phyloP scores from a whole-genome alignment of 768 basidiomycete genomes.

The Lactifluus pinguis region DNA sequence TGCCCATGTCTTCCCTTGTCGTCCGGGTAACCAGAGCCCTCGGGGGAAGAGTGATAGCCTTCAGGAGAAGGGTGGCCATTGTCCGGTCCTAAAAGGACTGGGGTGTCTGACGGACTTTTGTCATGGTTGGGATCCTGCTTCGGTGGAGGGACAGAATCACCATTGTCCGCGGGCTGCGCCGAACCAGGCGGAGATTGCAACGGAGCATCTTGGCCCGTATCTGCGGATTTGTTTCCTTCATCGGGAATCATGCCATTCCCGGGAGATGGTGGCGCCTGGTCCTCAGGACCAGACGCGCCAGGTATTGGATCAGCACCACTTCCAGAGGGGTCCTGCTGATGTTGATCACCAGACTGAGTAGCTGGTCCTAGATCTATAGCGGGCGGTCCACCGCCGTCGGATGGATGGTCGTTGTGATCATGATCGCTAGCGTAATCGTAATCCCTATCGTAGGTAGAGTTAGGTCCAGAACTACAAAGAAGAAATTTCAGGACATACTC shows the following conservation, averaged over 20 bases:
- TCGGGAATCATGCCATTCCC: background rate
- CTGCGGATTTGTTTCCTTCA: background rate
- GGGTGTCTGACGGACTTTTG: background rate
- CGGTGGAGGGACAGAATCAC: background rate
- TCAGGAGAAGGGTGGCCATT: background rate
- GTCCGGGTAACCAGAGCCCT: background rate
- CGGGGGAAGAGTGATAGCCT: background rate
- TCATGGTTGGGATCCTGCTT: background rate
- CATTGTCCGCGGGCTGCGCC: background rate
- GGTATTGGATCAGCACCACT: background rate
- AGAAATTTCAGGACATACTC: background rate
- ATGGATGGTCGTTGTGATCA: background rate
- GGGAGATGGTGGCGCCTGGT: background rate
- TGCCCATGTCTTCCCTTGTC: background rate
- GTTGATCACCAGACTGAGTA: background rate
- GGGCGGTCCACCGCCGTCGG: background rate
- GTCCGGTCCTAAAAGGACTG: slow-evolving; percentile 6
- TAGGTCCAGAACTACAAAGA: background rate
- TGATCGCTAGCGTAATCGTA: background rate
- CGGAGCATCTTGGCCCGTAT: background rate
- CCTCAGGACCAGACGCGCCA: background rate
- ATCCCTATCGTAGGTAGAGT: background rate
- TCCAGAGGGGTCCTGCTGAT: background rate
- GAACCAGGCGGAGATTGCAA: background rate
- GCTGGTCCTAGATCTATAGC: slow-evolving; percentile 6